Base-by-base conservation (phyloP, 768 basidiomycete genomes). In the Lactifluus echinatus region DNA sequence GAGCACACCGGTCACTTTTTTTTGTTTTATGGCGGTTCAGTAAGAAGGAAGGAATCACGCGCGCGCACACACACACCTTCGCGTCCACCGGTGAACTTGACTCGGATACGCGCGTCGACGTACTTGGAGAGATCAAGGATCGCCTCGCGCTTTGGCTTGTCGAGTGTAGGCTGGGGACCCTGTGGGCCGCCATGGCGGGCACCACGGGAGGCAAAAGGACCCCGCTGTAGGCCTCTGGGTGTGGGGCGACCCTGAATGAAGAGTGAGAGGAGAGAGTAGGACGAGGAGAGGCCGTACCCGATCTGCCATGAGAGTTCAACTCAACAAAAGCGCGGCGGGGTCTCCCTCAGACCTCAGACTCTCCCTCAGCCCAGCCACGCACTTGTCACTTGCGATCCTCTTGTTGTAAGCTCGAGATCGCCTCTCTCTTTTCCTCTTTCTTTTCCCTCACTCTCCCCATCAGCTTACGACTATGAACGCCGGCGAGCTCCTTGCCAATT, bases 81-180 rank as follows among this genome's bases (percentile, higher is more conserved):
- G 39, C 96, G 76, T 37, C 95, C 95, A 43, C 96, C 96, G n/a
- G 92, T 92, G 68, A 99, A 98, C 72, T 96, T 97, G 67, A 98
- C 93, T 55, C 92, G 75, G 68, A 99, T 90, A 60, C 83, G 80
- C 71, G 93, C 85, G 70, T 95, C 89, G 51, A 88, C 87, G 66
- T 96, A 98, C 71, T 95, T 94, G 48, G 89, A 83, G 31, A 98
- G 83, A 70, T 97, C 93, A 31, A 98, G 82, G 71, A 98, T 97
- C 28, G 92, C 90, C 71, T 98, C 95, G 42, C 90, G 81, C 70
- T 88, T 89, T 43, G 89, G 89, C 68, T 88, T 91, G 64, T 92
- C 80, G 67, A 81, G 74, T 11, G 77, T 69, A 31, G 78, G 75
- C 50, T 74, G 74, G 17, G 76, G 67, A 28, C 77, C 78, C 34